phyloP scores from a whole-genome alignment of 108 stramenopile species.

The Mediolabrus comicus region DNA sequence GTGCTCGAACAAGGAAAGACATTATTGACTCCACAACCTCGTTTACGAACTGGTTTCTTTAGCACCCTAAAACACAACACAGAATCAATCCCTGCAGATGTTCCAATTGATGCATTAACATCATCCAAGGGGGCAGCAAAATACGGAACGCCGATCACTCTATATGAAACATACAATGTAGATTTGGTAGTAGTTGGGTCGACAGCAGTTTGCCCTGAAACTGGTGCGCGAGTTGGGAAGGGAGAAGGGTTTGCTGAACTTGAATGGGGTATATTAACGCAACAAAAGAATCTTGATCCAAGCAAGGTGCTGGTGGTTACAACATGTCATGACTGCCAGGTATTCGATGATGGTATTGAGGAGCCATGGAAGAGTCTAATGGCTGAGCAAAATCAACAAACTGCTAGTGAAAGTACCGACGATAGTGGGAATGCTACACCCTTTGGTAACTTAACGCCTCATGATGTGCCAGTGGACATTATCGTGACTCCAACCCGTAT shows the following conservation, averaged over 20 bases:
- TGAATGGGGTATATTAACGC: constrained; percentile 75
- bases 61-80: constrained; percentile 36
- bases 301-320: constrained; percentile 57
- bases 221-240: constrained; percentile 75
- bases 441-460: constrained; percentile 52
- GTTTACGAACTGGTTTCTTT: constrained; percentile 73
- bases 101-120: constrained; percentile 55
- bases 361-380: constrained; percentile 38
- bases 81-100: constrained; percentile 40
- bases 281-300: constrained; percentile 66
- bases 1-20: constrained; percentile 61
- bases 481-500: constrained; percentile 67
- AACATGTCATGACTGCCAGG: constrained; percentile 68
- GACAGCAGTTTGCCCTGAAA: constrained; percentile 72
- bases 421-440: constrained; percentile 29
- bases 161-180: constrained; percentile 65
- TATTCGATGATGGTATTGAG: constrained; percentile 36
- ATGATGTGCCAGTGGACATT: constrained; percentile 77
- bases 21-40: constrained; percentile 68
- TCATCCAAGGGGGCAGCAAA: constrained; percentile 66
- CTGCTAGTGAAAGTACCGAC: too few relatives aligned
- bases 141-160: constrained; percentile 57
- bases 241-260: constrained; percentile 78
- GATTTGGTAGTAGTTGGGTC: constrained; percentile 72
- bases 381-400: not conserved